Evolutionary conservation across 768 basidiomycete genomes (phyloP).

Genomic region (Suillus subluteus): DNA sequence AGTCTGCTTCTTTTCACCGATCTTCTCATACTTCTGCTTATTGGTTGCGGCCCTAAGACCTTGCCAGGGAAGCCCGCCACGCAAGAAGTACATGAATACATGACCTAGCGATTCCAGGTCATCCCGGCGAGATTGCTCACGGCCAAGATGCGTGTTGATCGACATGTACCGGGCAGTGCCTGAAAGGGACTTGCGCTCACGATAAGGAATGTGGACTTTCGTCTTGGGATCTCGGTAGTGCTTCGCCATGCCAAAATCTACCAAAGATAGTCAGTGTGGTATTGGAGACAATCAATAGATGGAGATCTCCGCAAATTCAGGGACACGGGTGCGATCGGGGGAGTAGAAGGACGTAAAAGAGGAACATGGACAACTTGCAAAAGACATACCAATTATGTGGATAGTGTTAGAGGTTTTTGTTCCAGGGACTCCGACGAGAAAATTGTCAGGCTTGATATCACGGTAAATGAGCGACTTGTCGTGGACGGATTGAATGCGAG

Average conservation of each 20-base stretch:
- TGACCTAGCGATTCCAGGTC: slow-evolving; percentile 97
- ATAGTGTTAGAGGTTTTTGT: slow-evolving; percentile 89
- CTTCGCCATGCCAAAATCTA: slow-evolving; percentile 99
- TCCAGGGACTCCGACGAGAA: slow-evolving; percentile 91
- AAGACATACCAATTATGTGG: slow-evolving; percentile 78
- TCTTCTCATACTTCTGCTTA: slow-evolving; percentile 99
- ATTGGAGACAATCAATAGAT: neutral
- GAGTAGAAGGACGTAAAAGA: slow-evolving; percentile 14
- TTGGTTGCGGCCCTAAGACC: slow-evolving; percentile 97
- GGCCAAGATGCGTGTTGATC: slow-evolving; percentile 97
- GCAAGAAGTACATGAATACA: slow-evolving; percentile 99
- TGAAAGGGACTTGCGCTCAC: slow-evolving; percentile 94
- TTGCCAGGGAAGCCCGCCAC: slow-evolving; percentile 97
- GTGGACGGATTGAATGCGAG: slow-evolving; percentile 96
- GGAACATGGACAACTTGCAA: slow-evolving; percentile 3
- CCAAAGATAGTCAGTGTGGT: slow-evolving; percentile 17
- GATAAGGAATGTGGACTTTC: slow-evolving; percentile 98
- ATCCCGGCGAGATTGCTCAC: slow-evolving; percentile 93
- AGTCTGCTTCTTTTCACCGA: slow-evolving; percentile 98
- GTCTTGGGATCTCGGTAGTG: slow-evolving; percentile 99
- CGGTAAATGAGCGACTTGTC: slow-evolving; percentile 98
- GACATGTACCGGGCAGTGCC: slow-evolving; percentile 99
- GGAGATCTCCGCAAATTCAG: neutral
- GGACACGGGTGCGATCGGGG: slow-evolving; percentile 4
- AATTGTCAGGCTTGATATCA: slow-evolving; percentile 99